Conservation (phyloP, 2,329 filamentous ascomycete species). For the Diaporthe citrichinensis region DNA sequence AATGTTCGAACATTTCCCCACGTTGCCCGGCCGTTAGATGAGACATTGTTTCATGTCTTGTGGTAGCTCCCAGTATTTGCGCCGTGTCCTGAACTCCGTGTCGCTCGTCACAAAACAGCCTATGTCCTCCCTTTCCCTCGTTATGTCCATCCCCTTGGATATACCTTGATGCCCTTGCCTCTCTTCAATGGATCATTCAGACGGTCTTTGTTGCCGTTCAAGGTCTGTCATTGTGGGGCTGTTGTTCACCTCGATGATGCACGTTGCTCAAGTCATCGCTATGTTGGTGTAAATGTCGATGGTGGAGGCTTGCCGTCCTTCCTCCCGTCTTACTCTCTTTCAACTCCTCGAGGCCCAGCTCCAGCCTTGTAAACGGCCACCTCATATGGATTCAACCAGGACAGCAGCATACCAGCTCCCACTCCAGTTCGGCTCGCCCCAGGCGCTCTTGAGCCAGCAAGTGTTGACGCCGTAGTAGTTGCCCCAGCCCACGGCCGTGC, state of each 20-base stretch:
- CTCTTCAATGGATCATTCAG: too few relatives aligned
- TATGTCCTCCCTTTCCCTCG: not conserved
- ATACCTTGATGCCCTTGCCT: not conserved
- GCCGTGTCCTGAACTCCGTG: slow-evolving; percentile 27
- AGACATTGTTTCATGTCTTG: not conserved
- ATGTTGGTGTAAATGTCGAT: not conserved
- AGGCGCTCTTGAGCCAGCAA: slow-evolving; percentile 54
- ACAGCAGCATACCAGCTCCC: slow-evolving; percentile 51
- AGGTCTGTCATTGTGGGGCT: not conserved
- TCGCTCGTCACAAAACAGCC: slow-evolving; percentile 13
- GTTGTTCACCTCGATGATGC: not conserved
- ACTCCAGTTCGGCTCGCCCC: slow-evolving; percentile 48
- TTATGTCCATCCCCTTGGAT: not conserved
- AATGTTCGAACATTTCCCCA: not conserved
- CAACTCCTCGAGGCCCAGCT: not conserved
- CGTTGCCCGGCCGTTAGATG: not conserved
- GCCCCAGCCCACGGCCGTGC: slow-evolving; percentile 55
- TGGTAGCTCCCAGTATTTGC: not conserved
- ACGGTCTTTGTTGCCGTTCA: not conserved
- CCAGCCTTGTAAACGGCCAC: not conserved
- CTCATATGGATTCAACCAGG: slow-evolving; percentile 41
- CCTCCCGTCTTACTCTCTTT: not conserved
- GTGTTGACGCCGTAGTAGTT: slow-evolving; percentile 45
- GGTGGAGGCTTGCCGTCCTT: not conserved
- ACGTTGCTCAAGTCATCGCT: not conserved